Base-by-base conservation (phyloP, 2,329 filamentous ascomycete genomes). In the Alternaria burnsii region DNA sequence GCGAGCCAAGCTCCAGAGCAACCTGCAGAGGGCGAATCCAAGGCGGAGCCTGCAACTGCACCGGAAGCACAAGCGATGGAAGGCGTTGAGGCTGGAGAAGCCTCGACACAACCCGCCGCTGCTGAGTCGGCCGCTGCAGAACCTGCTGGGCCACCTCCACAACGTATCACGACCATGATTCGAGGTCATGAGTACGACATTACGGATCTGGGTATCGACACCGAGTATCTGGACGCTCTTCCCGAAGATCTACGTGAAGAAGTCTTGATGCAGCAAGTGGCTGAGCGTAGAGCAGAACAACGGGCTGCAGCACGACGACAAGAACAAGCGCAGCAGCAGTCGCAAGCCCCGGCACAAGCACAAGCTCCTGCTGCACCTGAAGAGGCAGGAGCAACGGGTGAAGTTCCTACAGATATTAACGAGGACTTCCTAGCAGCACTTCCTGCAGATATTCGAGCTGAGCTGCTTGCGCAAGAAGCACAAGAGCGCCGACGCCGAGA, bases 241-340 rank as follows among this genome's bases (percentile, higher is more conserved):
- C 95, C 95, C 0, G 95, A 99, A 70, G 96, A 99, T 62, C 89
- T 98, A 74, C 87, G 95, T 46, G 94, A 98, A 78, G 95, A 99
- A 76, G 95, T 99, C 50, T 92, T 99, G 66, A 93, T 96, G 77
- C 89, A 94, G 63, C 93, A 97, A 60, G 87, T 97, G 65, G 93
- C 91, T 53, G 89, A 92, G 66, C 88, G 94, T 67, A 89, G 94
- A 51, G 64, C 66, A 54, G 73, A 75, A 55, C 70, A 72, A 44
- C 71, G 73, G 5, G 63, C 66, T 52, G 52, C 56, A 41, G 56
- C 56, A 12, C 51, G 56, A 48, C 58, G 58, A 34, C 61, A 60
- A 41, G 58, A 57, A 24, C 56, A 55, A 26, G 44, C 58, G 50
- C 58, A 64, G 32, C 91, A 91, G 8, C 88, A 95, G 77, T 64